Conservation (phyloP, 192 early-diverging fungal genomes). For the Gaertneriomyces sp. region DNA sequence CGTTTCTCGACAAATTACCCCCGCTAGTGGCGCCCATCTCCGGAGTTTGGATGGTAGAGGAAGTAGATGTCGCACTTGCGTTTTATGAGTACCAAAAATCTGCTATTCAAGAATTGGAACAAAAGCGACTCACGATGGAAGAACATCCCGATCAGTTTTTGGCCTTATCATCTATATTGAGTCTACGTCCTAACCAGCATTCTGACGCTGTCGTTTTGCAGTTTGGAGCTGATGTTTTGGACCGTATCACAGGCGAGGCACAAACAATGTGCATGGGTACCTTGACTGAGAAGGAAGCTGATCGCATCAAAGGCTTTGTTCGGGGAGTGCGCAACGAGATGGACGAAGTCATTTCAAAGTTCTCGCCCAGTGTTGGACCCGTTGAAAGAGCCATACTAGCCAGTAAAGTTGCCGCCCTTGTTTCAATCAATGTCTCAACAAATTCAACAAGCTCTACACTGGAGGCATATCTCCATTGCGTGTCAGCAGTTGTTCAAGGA, state of each 20-base stretch:
- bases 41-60: conserved; percentile 1
- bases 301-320: conserved; percentile 6
- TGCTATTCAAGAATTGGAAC: not conserved
- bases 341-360: not conserved
- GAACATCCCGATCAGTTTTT: conserved; percentile 5
- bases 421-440: not conserved
- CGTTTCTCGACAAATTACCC: conserved; percentile 1
- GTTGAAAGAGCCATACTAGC: conserved; percentile 6
- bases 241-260: not conserved
- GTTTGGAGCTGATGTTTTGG: conserved; percentile 4
- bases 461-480: conserved; percentile 4
- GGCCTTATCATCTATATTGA: conserved; percentile 5
- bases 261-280: conserved; percentile 1
- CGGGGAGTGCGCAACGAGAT: conserved; percentile 3
- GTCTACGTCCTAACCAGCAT: conserved; percentile 3
- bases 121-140: conserved; percentile 3
- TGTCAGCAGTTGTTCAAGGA: conserved; percentile 1
- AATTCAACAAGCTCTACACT: not conserved
- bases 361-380: not conserved
- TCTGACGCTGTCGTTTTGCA: not conserved
- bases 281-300: conserved; percentile 2
- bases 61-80: not conserved
- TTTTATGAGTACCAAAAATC: conserved; percentile 3
- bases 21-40: conserved; percentile 3
- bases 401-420: not conserved